phyloP scores from a whole-genome alignment of 2,329 filamentous ascomycete species.

The Tricladium varicosporioides region DNA sequence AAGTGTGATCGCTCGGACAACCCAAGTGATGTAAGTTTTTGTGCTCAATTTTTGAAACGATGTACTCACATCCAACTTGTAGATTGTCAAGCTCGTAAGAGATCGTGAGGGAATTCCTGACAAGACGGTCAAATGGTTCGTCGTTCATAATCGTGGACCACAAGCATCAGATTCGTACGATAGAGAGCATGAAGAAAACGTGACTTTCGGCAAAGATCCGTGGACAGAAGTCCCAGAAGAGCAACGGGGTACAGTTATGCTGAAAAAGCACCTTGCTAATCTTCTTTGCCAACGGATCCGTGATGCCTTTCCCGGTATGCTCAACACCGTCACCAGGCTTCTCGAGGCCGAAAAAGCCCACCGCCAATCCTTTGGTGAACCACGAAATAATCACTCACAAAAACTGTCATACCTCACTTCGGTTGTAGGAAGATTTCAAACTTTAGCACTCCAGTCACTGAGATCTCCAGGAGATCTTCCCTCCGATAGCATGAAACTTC shows the following conservation, averaged over 20 bases:
- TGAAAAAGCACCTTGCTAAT: slow-evolving; percentile 32
- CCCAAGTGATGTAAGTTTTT: slow-evolving; percentile 19
- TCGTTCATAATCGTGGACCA: slow-evolving; percentile 36
- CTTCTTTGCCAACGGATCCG: slow-evolving; percentile 30
- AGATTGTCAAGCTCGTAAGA: slow-evolving; percentile 17
- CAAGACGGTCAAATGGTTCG: slow-evolving; percentile 35
- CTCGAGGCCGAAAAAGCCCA: slow-evolving; percentile 18
- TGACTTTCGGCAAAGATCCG: slow-evolving; percentile 29
- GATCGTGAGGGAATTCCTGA: slow-evolving; percentile 17
- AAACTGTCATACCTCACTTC: slow-evolving; percentile 30
- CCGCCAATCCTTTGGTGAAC: slow-evolving; percentile 26
- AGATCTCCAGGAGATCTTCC: slow-evolving; percentile 27
- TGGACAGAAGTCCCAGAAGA: slow-evolving; percentile 30
- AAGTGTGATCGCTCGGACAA: slow-evolving; percentile 36
- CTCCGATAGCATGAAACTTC: slow-evolving; percentile 24
- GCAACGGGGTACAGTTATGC: slow-evolving; percentile 31
- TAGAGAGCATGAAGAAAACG: slow-evolving; percentile 28
- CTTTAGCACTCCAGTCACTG: slow-evolving; percentile 22
- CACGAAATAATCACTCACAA: slow-evolving; percentile 24
- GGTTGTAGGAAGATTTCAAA: slow-evolving; percentile 27
- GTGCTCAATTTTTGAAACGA: neutral
- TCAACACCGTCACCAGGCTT: slow-evolving; percentile 22
- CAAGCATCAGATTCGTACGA: slow-evolving; percentile 30
- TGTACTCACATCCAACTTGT: neutral
- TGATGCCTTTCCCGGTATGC: slow-evolving; percentile 27